Evolutionary conservation across 2,329 filamentous ascomycete genomes (phyloP), one percentile per base, ranked within the genome.

Genomic region (Scedosporium apiospermum): DNA sequence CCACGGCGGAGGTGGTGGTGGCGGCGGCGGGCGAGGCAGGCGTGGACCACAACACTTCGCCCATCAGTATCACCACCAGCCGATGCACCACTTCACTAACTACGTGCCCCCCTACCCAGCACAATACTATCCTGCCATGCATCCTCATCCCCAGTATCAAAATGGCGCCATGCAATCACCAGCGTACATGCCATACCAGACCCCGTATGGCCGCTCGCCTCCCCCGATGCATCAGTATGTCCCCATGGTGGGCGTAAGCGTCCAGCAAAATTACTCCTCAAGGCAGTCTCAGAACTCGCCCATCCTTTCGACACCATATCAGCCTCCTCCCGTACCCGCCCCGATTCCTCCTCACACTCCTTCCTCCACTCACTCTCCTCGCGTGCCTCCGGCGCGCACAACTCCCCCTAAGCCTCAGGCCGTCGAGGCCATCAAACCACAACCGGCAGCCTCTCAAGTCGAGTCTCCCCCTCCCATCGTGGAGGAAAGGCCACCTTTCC

Each of bases 261-360:
- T 76, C 42, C 74, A 76, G 42, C 70, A 79, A 72, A 73, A 70
- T 75, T 84, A 83, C 70, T 69, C 79, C 61, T 77, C 79, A 53
- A 49, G 61, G 30, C 76, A 78, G 69, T 74, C 68, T 75, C 78
- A 82, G 62, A 76, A 77, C 38, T 83, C 82, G 60, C 81, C 82
- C n/a, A 78, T 75, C 58, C 73, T 83, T 71, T 78, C 82, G 62
- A 79, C 85, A 63, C 76, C 87, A 65, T 80, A 85, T 75, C 80
- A 85, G 70, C 76, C 82, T 70, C 75, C 84, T 71, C 73, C 75
- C 34, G 71, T 73, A 18, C 74, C 78, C 27, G 71, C 76, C 62
- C 73, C 78, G 18, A 70, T 77, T 49, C 74, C 74, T 63, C 75
- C 80, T 21, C 78, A 80, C 38, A 83, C 82, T 9, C 82, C 82